phyloP scores from a whole-genome alignment of 2,329 filamentous ascomycete genomes.

The Epicoccum sorghinum region DNA sequence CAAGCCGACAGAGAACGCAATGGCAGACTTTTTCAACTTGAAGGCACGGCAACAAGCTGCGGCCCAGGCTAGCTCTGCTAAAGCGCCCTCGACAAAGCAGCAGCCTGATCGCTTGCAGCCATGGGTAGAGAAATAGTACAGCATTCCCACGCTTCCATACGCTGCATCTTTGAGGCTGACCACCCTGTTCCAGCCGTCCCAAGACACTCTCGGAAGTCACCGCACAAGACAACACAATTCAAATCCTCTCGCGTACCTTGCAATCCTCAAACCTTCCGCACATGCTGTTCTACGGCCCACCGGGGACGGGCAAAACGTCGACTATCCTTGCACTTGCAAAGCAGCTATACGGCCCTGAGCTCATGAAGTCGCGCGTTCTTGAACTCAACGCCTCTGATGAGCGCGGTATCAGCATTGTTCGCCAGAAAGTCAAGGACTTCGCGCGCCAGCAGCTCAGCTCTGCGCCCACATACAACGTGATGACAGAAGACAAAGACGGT shows the following conservation, averaged over 20 bases:
- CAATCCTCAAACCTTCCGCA: slow-evolving; percentile 98
- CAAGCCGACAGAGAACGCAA: slow-evolving; percentile 45
- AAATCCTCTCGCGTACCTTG: slow-evolving; percentile 86
- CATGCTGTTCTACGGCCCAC: slow-evolving; percentile 99
- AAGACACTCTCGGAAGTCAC: slow-evolving; percentile 94
- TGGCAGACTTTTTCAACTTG: slow-evolving; percentile 95
- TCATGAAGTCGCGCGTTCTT: slow-evolving; percentile 92
- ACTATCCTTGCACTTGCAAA: slow-evolving; percentile 97
- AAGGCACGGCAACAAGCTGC: slow-evolving; percentile 80
- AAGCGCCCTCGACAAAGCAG: slow-evolving; percentile 66
- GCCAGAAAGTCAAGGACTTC: slow-evolving; percentile 98
- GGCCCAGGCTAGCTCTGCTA: slow-evolving; percentile 73
- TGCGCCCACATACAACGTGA: slow-evolving; percentile 69
- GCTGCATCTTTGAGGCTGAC: slow-evolving; percentile 17
- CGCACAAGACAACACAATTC: slow-evolving; percentile 95
- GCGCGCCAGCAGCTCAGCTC: slow-evolving; percentile 93
- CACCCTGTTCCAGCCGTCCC: slow-evolving; percentile 70
- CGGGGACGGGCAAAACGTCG: slow-evolving; percentile 96
- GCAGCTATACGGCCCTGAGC: slow-evolving; percentile 93
- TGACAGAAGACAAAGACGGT: slow-evolving; percentile 51
- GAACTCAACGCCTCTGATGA: slow-evolving; percentile 99
- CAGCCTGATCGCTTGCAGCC: slow-evolving; percentile 75
- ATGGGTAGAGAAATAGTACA: slow-evolving; percentile 99
- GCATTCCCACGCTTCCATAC: background rate
- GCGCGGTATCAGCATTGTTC: slow-evolving; percentile 94